phyloP scores from a whole-genome alignment of 768 basidiomycete species.

The Hemileccinum impolitum region DNA sequence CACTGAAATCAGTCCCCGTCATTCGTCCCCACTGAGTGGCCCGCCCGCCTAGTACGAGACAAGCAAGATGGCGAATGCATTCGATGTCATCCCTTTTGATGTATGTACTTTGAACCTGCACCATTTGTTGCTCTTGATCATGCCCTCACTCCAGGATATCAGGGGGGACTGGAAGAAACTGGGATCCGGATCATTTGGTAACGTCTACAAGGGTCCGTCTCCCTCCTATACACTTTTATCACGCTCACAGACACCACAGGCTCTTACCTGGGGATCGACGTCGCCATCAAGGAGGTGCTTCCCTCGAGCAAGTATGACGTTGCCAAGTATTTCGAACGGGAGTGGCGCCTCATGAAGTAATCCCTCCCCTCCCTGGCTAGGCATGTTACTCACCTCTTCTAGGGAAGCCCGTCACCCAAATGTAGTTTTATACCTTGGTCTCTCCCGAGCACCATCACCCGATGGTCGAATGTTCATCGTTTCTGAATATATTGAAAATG shows the following conservation, averaged over 20 bases:
- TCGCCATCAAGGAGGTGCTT: constrained; percentile 95
- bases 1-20: neutral
- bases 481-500: constrained; percentile 91
- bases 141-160: constrained; percentile 58
- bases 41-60: constrained; percentile 2
- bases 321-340: constrained; percentile 96
- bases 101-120: constrained; percentile 36
- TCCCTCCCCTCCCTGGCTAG: constrained; percentile 8
- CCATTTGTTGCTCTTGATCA: neutral
- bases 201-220: constrained; percentile 70
- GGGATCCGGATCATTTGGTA: constrained; percentile 90
- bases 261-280: constrained; percentile 90
- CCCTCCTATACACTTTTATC: neutral
- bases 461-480: constrained; percentile 90
- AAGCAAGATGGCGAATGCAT: constrained; percentile 55
- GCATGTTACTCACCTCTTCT: constrained; percentile 4
- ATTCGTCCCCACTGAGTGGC: constrained; percentile 1
- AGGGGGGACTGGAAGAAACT: constrained; percentile 85
- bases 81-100: constrained; percentile 86
- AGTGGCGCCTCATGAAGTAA: constrained; percentile 94
- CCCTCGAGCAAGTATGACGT: constrained; percentile 92
- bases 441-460: constrained; percentile 72
- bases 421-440: constrained; percentile 89
- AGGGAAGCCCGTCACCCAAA: constrained; percentile 88
- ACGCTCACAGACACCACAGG: constrained; percentile 41